These are phyloP conservation scores for Malus hybrid DNA, from an alignment of 331 rosid species.

Conservation along the genomic window DNA sequence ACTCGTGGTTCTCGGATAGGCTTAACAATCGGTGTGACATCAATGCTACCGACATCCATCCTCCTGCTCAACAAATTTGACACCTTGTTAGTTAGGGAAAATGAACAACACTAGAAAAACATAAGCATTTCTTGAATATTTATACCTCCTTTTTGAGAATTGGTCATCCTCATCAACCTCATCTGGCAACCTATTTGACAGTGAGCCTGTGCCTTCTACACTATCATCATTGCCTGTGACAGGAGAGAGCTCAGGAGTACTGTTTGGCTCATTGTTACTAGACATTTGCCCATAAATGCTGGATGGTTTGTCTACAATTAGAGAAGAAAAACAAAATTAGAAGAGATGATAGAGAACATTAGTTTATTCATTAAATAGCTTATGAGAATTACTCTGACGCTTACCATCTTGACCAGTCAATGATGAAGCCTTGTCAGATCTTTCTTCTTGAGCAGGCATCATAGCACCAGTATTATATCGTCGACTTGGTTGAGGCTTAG, in stretches of 20 bases:
- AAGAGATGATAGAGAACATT: constrained; percentile 2
- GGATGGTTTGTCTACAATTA: constrained; percentile 52
- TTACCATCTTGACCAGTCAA: constrained; percentile 69
- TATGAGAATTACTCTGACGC: not conserved
- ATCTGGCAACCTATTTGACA: constrained; percentile 42
- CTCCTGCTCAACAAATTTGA: constrained; percentile 48
- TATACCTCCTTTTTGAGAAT: constrained; percentile 76
- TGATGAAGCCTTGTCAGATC: constrained; percentile 56
- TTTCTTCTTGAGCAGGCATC: constrained; percentile 57
- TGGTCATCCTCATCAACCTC: constrained; percentile 76
- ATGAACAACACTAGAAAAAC: not conserved
- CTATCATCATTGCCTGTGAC: constrained; percentile 41
- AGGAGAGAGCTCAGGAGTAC: constrained; percentile 51
- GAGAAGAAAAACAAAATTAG: constrained; percentile 12
- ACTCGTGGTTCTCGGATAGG: constrained; percentile 97
- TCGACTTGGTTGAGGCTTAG: constrained; percentile 91
- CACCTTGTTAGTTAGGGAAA: constrained; percentile 11
- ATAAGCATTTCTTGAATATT: not conserved
- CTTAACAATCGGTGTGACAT: constrained; percentile 68
- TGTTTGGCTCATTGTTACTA: constrained; percentile 42
- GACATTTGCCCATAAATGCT: constrained; percentile 36
- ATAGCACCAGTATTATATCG: constrained; percentile 55
- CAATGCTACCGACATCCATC: constrained; percentile 66
- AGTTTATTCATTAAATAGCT: not conserved
- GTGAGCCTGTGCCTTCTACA: constrained; percentile 51